Base-by-base conservation (phyloP, 352 stramenopile genomes). In the Phytophthora nicotianae region DNA sequence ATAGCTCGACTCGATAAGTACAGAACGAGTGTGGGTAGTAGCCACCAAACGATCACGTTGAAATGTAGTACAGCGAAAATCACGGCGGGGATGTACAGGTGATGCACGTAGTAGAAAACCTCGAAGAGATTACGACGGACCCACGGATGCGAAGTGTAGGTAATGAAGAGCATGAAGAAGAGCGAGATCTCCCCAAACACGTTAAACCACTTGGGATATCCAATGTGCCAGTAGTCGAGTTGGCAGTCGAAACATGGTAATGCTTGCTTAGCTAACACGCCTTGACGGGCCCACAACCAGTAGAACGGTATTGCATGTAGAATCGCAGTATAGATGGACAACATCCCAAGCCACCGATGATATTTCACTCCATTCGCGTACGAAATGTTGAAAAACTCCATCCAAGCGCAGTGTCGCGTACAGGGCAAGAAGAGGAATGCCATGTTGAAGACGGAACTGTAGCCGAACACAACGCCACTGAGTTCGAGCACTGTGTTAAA, bases 341-440 rank as follows among this genome's bases (percentile, higher is more conserved):
- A 23, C 23, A 85, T 52, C 4, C 80, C 80, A 5, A 89, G 62
- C 80, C 77, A 88, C 5, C 74, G 70, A 48, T 89, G 80, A 55
- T 89, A 89, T 45, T 83, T 88, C 24, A 89, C 62, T 3, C 72
- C 78, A 54, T 86, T 85, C 1, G 76, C 66, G 57, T 86, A 88
- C 47, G 80, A 82, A 45, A 90, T 81, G 55, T 72, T 72, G 48
- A 85, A 60, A 48, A 85, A 79, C 35, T 88, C 77, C 75, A 86
- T 88, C 80, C 80, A 90, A 17, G 78, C 75, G 47, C 77, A 79
- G 50, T 90, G 79, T 1, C 80, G 78, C 3, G 78, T 88, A 42
- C 68, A 74, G 33, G 79, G 79, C 7, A 90, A 47, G 24, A 86
- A 80, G 26, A 90, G 61, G 62, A 90, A 90, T 33, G 79, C 75